Percentiles rank a stretch among this genome's conserved stretches.
These are phyloP conservation scores for Tolypocladium sp. DNA, from an alignment of 2,329 filamentous ascomycete genomes.

Conservation along the genomic window DNA sequence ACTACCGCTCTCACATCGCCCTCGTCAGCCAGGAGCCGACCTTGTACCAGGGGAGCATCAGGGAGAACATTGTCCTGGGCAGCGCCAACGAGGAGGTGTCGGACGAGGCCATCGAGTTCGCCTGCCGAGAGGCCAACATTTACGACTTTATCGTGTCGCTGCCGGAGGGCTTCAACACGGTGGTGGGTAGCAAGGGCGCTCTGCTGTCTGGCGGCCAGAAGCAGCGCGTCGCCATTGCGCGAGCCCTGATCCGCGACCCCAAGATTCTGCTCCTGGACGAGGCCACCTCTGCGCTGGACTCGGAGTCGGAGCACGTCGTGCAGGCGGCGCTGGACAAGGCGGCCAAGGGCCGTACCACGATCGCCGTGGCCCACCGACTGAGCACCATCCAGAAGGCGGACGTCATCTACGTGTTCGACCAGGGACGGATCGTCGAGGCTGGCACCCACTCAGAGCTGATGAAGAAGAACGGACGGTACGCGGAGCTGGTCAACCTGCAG, in stretches of 20 bases:
- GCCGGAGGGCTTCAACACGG: slow-evolving; percentile 75
- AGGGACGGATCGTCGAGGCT: slow-evolving; percentile 74
- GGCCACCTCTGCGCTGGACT: slow-evolving; percentile 69
- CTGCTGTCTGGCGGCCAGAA: slow-evolving; percentile 88
- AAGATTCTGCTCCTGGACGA: slow-evolving; percentile 80
- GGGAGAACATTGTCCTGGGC: slow-evolving; percentile 82
- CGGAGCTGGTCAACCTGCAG: slow-evolving; percentile 72
- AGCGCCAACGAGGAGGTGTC: slow-evolving; percentile 55
- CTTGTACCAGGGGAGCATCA: slow-evolving; percentile 84
- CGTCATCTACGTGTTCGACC: slow-evolving; percentile 93
- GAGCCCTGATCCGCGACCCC: slow-evolving; percentile 82
- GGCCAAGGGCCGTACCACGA: slow-evolving; percentile 77
- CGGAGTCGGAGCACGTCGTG: slow-evolving; percentile 69
- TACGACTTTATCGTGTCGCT: slow-evolving; percentile 84
- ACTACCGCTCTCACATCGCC: slow-evolving; percentile 75
- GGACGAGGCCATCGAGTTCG: slow-evolving; percentile 65
- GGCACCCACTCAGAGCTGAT: slow-evolving; percentile 71
- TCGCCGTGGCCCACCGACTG: slow-evolving; percentile 86
- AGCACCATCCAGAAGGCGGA: slow-evolving; percentile 93
- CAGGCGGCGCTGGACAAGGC: slow-evolving; percentile 75
- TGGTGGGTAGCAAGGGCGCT: slow-evolving; percentile 79
- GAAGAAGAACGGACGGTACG: slow-evolving; percentile 62
- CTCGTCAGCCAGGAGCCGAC: slow-evolving; percentile 93
- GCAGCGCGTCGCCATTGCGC: slow-evolving; percentile 87
- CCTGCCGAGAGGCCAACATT: slow-evolving; percentile 85